Evolutionary conservation across 2,329 filamentous ascomycete species (phyloP).

Genomic region (Alternaria gansuensis): DNA sequence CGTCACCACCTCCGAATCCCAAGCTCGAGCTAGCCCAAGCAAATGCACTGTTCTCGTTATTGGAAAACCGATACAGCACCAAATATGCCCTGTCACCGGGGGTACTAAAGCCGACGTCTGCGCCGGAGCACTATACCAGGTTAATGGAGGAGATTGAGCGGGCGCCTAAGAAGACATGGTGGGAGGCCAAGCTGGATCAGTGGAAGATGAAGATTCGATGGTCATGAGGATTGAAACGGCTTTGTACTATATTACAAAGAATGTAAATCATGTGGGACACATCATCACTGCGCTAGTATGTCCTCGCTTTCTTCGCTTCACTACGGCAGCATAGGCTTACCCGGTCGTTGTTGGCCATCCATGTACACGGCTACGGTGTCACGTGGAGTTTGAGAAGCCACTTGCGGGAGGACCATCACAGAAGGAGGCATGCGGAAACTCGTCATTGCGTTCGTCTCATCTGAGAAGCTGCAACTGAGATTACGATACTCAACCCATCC

Average conservation of each 20-base stretch:
- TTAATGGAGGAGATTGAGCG: constrained; percentile 50
- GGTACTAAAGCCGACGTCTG: constrained; percentile 46
- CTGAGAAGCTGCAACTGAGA: too few relatives aligned
- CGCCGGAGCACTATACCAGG: constrained; percentile 48
- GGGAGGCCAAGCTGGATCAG: constrained; percentile 46
- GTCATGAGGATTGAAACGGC: constrained; percentile 25
- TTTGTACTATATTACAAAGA: constrained; percentile 17
- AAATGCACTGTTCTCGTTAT: constrained; percentile 67
- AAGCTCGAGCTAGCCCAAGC: constrained; percentile 57
- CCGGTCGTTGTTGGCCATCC: neutral
- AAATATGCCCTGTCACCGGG: constrained; percentile 42
- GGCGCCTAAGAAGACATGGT: constrained; percentile 50
- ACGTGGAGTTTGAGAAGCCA: neutral
- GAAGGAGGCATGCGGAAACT: too few relatives aligned
- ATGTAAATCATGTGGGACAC: constrained; percentile 1
- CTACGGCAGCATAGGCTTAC: neutral
- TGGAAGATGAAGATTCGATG: constrained; percentile 53
- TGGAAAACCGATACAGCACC: constrained; percentile 66
- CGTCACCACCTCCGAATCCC: constrained; percentile 27
- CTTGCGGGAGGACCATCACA: too few relatives aligned
- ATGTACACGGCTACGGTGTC: neutral
- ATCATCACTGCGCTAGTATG: too few relatives aligned
- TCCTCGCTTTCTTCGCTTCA: too few relatives aligned
- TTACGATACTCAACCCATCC: too few relatives aligned
- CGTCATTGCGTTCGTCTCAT: too few relatives aligned